These are phyloP conservation scores for Populus davidiana DNA, from an alignment of 345 rosid genomes.

Conservation along the genomic window DNA sequence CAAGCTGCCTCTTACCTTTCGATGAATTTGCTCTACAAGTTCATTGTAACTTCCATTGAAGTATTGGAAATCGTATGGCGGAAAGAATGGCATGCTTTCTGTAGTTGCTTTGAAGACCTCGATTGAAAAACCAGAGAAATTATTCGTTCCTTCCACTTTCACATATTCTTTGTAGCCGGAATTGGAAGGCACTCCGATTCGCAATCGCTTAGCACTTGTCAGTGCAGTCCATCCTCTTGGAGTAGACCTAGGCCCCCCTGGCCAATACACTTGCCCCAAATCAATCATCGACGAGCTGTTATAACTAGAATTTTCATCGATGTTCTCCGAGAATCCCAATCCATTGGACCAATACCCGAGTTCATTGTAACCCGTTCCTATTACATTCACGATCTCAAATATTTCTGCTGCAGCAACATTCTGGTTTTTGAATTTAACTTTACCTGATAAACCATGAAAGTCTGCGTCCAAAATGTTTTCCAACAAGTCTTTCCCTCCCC, in stretches of 20 bases:
- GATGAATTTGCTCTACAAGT: slow-evolving; percentile 17
- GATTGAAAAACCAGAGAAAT: slow-evolving; percentile 19
- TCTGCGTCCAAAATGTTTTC: neutral
- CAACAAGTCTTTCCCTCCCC: neutral
- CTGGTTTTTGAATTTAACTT: slow-evolving; percentile 11
- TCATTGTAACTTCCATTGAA: slow-evolving; percentile 10
- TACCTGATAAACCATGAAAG: slow-evolving; percentile 22
- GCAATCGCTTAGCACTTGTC: slow-evolving; percentile 7
- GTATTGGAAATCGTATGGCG: neutral
- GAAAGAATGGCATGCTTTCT: slow-evolving; percentile 9
- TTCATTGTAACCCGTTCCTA: slow-evolving; percentile 14
- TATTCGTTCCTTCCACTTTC: neutral
- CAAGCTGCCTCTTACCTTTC: slow-evolving; percentile 12
- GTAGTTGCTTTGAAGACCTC: slow-evolving; percentile 8
- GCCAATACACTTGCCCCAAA: slow-evolving; percentile 25
- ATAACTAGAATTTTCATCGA: neutral
- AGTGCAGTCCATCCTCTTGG: slow-evolving; percentile 27
- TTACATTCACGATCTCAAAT: slow-evolving; percentile 22
- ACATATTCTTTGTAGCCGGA: slow-evolving; percentile 1
- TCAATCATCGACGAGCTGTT: slow-evolving; percentile 11
- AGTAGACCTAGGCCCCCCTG: slow-evolving; percentile 10
- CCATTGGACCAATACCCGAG: slow-evolving; percentile 31
- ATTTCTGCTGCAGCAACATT: neutral
- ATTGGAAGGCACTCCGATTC: slow-evolving; percentile 19
- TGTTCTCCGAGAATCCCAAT: slow-evolving; percentile 11